Conservation (phyloP, 257 asterid species). For the Gentiana dahurica region DNA sequence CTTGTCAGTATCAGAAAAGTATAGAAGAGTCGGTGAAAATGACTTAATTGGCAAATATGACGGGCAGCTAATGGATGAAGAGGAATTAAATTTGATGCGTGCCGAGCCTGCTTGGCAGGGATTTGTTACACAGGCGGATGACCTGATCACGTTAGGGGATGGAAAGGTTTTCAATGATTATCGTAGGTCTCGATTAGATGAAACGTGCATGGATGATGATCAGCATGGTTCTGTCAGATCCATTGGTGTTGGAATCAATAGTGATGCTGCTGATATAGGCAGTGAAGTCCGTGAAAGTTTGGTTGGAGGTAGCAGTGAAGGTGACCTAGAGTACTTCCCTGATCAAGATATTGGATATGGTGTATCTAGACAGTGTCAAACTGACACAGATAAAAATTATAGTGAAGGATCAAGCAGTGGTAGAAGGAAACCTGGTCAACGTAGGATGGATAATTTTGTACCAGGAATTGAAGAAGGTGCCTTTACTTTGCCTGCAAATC, state of each 20-base stretch:
- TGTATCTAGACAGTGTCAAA: slow-evolving; percentile 33
- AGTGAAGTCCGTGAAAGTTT: slow-evolving; percentile 82
- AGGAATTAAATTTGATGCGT: slow-evolving; percentile 70
- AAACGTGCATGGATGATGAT: slow-evolving; percentile 70
- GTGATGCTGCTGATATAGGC: slow-evolving; percentile 90
- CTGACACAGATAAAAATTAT: slow-evolving; percentile 34
- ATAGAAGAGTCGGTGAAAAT: slow-evolving; percentile 34
- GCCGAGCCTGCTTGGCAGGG: slow-evolving; percentile 96
- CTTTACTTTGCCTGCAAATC: slow-evolving; percentile 30
- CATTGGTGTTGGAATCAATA: slow-evolving; percentile 95
- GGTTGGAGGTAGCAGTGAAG: slow-evolving; percentile 93
- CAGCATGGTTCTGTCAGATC: slow-evolving; percentile 96
- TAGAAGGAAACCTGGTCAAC: slow-evolving; percentile 28
- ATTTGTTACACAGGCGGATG: slow-evolving; percentile 68
- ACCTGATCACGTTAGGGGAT: slow-evolving; percentile 57
- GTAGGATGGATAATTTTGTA: slow-evolving; percentile 38
- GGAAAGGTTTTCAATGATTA: slow-evolving; percentile 42
- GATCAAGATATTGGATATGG: slow-evolving; percentile 42
- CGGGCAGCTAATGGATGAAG: slow-evolving; percentile 88
- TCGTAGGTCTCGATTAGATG: slow-evolving; percentile 58
- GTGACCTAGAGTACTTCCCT: slow-evolving; percentile 64
- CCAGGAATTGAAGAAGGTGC: slow-evolving; percentile 34
- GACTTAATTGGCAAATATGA: slow-evolving; percentile 58
- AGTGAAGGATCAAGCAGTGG: slow-evolving; percentile 34
- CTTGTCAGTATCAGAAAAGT: slow-evolving; percentile 33